Percentiles rank a stretch among this genome's conserved stretches.
Evolutionary conservation across 495 filamentous ascomycete species (phyloP).

Genomic region (Penicillium psychrofluorescens): DNA sequence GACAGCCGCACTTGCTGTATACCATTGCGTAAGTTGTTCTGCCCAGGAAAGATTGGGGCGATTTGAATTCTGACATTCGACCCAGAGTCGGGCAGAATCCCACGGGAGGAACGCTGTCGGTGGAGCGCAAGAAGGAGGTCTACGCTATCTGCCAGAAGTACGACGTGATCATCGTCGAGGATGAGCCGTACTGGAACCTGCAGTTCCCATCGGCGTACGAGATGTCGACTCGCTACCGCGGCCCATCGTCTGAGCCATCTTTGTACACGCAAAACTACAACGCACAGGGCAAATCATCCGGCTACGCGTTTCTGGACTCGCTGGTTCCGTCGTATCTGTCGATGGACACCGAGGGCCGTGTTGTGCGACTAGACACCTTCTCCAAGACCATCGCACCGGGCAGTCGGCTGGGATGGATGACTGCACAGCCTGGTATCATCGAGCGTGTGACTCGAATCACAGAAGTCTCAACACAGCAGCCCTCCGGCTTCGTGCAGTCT

Average conservation of each 20-base stretch:
- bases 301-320: slow-evolving; percentile 73
- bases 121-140: slow-evolving; percentile 66
- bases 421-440: slow-evolving; percentile 67
- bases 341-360: slow-evolving; percentile 79
- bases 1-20: slow-evolving; percentile 78
- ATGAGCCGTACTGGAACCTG: slow-evolving; percentile 95
- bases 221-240: slow-evolving; percentile 27
- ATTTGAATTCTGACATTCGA: not conserved
- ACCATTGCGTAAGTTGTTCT: slow-evolving; percentile 69
- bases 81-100: slow-evolving; percentile 84
- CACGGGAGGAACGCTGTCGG: slow-evolving; percentile 63
- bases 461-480: slow-evolving; percentile 71
- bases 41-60: not conserved
- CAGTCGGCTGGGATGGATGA: slow-evolving; percentile 70
- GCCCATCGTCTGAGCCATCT: slow-evolving; percentile 4
- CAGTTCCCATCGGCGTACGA: slow-evolving; percentile 67
- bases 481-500: slow-evolving; percentile 79
- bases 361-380: slow-evolving; percentile 77
- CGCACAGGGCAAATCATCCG: slow-evolving; percentile 49
- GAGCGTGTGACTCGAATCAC: slow-evolving; percentile 67
- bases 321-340: slow-evolving; percentile 71
- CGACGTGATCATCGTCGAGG: slow-evolving; percentile 89
- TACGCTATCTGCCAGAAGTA: slow-evolving; percentile 76
- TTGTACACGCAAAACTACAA: slow-evolving; percentile 35
- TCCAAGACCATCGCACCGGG: slow-evolving; percentile 78